These are phyloP conservation scores for Ophiostoma novo-ulmi DNA, from an alignment of 2,329 filamentous ascomycete genomes.

Conservation along the genomic window DNA sequence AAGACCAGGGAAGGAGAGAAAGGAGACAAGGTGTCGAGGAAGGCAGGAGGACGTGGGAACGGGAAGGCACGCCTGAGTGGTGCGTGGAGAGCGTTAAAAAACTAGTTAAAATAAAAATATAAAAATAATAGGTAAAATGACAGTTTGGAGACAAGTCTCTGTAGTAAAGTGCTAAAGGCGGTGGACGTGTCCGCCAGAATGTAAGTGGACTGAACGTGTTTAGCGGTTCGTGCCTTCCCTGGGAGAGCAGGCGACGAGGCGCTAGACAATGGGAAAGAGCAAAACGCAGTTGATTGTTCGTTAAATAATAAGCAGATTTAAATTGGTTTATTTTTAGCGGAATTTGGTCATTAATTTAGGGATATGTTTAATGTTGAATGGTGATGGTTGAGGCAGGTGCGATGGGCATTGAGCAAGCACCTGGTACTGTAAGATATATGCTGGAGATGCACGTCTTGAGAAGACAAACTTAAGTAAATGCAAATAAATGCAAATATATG, in stretches of 20 bases:
- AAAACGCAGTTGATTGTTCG: not conserved
- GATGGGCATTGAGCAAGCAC: not conserved
- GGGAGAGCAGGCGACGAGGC: not conserved
- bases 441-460: not conserved
- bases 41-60: slow-evolving; percentile 18
- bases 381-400: not conserved
- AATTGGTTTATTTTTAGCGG: not conserved
- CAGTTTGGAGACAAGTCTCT: not conserved
- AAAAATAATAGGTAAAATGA: slow-evolving; percentile 27
- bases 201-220: not conserved
- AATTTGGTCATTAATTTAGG: not conserved
- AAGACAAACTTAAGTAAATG: too few relatives aligned
- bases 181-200: not conserved
- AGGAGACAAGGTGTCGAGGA: slow-evolving; percentile 22
- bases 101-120: slow-evolving; percentile 22
- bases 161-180: not conserved
- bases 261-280: not conserved
- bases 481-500: too few relatives aligned
- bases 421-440: not conserved
- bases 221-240: slow-evolving; percentile 9
- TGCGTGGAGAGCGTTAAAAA: slow-evolving; percentile 26
- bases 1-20: slow-evolving; percentile 16
- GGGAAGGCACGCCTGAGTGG: slow-evolving; percentile 13
- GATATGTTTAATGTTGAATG: not conserved
- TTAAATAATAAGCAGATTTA: not conserved